Conservation (phyloP, 257 asterid genomes). For the Striga asiatica region DNA sequence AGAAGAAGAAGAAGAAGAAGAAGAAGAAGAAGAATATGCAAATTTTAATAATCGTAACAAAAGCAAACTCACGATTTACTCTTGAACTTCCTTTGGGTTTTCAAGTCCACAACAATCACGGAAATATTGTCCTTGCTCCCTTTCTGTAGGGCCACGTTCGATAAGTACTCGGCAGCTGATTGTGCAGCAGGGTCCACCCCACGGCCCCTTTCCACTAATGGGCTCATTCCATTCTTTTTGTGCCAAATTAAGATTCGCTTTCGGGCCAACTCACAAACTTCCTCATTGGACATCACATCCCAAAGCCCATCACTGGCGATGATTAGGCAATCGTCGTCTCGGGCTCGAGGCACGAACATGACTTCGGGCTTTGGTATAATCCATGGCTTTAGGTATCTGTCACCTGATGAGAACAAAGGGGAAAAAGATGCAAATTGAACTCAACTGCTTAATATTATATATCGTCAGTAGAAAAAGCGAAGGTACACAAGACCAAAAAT, state of each 20-base stretch:
- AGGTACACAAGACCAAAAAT: not conserved
- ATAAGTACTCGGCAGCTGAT: constrained; percentile 72
- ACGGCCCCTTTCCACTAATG: constrained; percentile 36
- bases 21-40: too few relatives aligned
- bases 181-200: constrained; percentile 76
- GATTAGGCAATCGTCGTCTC: constrained; percentile 73
- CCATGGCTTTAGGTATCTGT: constrained; percentile 84
- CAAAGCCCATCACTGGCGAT: constrained; percentile 80
- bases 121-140: constrained; percentile 76
- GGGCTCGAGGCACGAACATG: constrained; percentile 54
- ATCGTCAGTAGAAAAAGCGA: not conserved
- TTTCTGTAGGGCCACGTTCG: constrained; percentile 50
- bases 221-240: constrained; percentile 46
- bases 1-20: too few relatives aligned
- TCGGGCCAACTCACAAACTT: constrained; percentile 61
- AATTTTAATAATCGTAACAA: not conserved
- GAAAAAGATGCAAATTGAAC: not conserved
- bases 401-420: constrained; percentile 31
- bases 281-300: constrained; percentile 74
- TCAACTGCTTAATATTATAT: not conserved
- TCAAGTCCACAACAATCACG: constrained; percentile 65
- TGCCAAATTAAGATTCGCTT: constrained; percentile 68
- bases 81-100: constrained; percentile 66
- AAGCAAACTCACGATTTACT: constrained; percentile 32
- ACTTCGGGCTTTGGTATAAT: constrained; percentile 78